Base-by-base conservation (phyloP, 768 basidiomycete species). In the Mycena haematopus region DNA sequence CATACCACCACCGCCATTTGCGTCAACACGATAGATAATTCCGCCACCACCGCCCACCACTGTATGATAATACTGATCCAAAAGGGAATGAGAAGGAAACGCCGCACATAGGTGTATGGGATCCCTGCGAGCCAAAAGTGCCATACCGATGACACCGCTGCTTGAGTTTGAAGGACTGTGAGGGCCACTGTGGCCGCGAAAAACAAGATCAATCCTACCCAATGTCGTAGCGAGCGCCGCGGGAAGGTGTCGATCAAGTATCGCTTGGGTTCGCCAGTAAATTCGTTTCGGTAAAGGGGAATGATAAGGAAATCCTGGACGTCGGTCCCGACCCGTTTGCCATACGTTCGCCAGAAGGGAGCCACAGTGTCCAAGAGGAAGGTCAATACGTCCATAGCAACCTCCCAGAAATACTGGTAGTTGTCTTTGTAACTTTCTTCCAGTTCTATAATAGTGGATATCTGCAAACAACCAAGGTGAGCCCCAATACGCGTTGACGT, bases 201-300 rank as follows among this genome's bases (percentile, higher is more conserved):
- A 63, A 91, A 84, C 24, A 84, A 50, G 25, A 82, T 63, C 19
- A 92, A 79, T 11, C 82, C 84, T 36, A 87, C 63, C 90, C 90
- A 92, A 65, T 93, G 91, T 5, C 80, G 84, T 55, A 83, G 65
- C 0, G 91, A 88, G 24, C 91, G 86, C 56, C 70, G 76, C 24
- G 91, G 91, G 56, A 92, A 72, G 3, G 70, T 74, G 36, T 73
- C 71, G 67, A 93, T 84, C 8, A 77, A 79, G 69, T 91, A 92
- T 67, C 86, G 80, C 67, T 89, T 88, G 38, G 85, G 52, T 76
- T 91, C 89, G 33, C 91, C 91, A 0, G 91, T 92, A 71, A 92
- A 93, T 70, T 92, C 91, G 71, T 93, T 91, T 35, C 91, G 85
- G 65, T 93, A 93, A 68, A 90, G 82, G 8, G 91, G 91, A 60